These are phyloP conservation scores for Malassezia slooffiae DNA, from an alignment of 1,284 basidiomycete genomes.

Conservation along the genomic window DNA sequence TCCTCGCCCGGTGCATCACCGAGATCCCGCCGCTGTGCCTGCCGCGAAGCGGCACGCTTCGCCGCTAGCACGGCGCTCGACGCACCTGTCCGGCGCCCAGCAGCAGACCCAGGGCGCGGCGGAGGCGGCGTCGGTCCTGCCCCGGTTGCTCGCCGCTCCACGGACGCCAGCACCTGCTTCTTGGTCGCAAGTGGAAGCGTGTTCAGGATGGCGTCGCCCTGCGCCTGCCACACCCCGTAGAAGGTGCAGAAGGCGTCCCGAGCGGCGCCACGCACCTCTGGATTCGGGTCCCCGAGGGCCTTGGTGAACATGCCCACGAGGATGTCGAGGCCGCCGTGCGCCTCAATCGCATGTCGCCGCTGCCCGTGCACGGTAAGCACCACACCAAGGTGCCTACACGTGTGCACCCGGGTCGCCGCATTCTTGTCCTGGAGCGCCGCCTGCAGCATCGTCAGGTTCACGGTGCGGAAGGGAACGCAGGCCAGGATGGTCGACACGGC, in stretches of 20 bases:
- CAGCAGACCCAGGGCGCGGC: constrained; percentile 13
- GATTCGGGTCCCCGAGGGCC: constrained; percentile 66
- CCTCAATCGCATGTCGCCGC: constrained; percentile 40
- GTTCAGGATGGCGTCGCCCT: constrained; percentile 58
- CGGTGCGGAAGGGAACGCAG: constrained; percentile 58
- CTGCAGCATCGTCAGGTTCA: constrained; percentile 66
- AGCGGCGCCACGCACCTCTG: constrained; percentile 63
- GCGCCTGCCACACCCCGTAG: constrained; percentile 62
- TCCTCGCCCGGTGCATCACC: constrained; percentile 15
- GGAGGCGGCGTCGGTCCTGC: constrained; percentile 12
- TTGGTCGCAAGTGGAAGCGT: constrained; percentile 60
- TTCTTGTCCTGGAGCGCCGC: constrained; percentile 71
- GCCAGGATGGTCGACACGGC: constrained; percentile 61
- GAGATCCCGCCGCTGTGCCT: constrained; percentile 28
- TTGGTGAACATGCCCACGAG: constrained; percentile 61
- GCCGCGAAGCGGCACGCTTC: constrained; percentile 32
- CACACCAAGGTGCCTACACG: constrained; percentile 44
- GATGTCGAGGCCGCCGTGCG: constrained; percentile 51
- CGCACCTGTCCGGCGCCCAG: constrained; percentile 27
- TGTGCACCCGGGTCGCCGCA: constrained; percentile 64
- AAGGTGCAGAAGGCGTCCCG: constrained; percentile 72
- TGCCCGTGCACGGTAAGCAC: constrained; percentile 42
- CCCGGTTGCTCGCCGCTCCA: constrained; percentile 47
- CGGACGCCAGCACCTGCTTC: constrained; percentile 73
- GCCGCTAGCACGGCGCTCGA: constrained; percentile 38